Evolutionary conservation across 371 early-diverging fungal species (phyloP), one percentile per base, ranked within the genome.

Genomic region (Mucor velutinosus): DNA sequence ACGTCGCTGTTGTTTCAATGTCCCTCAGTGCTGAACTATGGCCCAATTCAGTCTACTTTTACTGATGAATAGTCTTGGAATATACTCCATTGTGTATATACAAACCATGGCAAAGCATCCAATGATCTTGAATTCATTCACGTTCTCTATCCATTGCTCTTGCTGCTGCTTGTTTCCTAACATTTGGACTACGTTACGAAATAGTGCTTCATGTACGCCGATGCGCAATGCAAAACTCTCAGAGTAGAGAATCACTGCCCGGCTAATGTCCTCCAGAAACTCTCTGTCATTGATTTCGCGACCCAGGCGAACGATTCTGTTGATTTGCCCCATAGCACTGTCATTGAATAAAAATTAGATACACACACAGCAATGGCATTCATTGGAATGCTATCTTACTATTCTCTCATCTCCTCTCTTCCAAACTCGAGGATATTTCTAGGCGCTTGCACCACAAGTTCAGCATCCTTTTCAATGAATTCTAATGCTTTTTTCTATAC

Each of bases 1-100:
- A 93, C 0, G 96, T 95, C 4, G 97, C 95, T 0, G 91, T 92
- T 5, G 97, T 97, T 72, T 95, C 95, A 37, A 96, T 78, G 45
- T 93, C 94, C n/a, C 92, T 87, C 51, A 96, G 86, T 59, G 94
- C 93, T 11, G 95, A 94, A 14, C 93, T 93, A 66, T 91, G 91
- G 19, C 88, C 88, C n/a, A 88, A 62, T 65, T 88, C 88, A 3
- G 87, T 88, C 88, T 86, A 61, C n/a, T 25, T 29, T 29, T 1
- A 58, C 10, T n/a, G 33, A 7, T 55, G 6, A 51, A 14, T 51
- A 4, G 12, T 35, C 2, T 12, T 12, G 37, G 37, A 12, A 10
- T 35, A 1, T 1, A 12, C 37, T 35, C 51, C 25, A 37, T 37
- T 19, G 7, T 55, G 5, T 59, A 25, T 53, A 47, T 51, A 21